These are phyloP conservation scores for Mycena sanguinolenta DNA, from an alignment of 768 basidiomycete genomes.

Conservation along the genomic window DNA sequence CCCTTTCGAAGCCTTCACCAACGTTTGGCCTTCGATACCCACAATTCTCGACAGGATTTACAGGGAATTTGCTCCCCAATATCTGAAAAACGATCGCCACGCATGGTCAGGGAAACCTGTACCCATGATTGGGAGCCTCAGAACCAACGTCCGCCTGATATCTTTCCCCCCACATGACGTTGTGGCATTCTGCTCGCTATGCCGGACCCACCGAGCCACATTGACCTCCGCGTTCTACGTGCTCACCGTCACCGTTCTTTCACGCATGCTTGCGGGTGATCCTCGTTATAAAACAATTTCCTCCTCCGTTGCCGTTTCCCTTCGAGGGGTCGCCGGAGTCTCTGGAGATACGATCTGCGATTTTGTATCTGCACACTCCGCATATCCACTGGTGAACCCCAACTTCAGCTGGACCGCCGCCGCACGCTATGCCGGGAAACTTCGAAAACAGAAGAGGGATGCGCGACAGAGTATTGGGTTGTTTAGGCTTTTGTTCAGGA, in stretches of 20 bases:
- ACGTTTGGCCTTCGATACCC: constrained; percentile 13
- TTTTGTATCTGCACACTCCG: background rate
- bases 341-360: background rate
- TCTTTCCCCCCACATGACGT: background rate
- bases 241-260: background rate
- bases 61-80: background rate
- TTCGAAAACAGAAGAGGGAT: background rate
- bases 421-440: background rate
- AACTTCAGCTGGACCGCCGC: constrained; percentile 12
- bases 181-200: background rate
- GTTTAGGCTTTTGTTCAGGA: background rate
- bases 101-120: constrained; percentile 20
- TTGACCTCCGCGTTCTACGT: constrained; percentile 6
- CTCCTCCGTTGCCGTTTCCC: constrained; percentile 9
- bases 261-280: background rate
- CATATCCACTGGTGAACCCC: background rate
- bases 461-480: background rate
- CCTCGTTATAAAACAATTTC: constrained; percentile 1
- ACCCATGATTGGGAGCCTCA: background rate
- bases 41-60: background rate
- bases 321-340: constrained; percentile 8
- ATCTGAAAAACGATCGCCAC: background rate
- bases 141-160: constrained; percentile 3
- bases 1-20: constrained; percentile 7
- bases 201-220: constrained; percentile 15